These are phyloP conservation scores for Eutrema salsugineum DNA, from an alignment of 441 rosid genomes.

Conservation along the genomic window DNA sequence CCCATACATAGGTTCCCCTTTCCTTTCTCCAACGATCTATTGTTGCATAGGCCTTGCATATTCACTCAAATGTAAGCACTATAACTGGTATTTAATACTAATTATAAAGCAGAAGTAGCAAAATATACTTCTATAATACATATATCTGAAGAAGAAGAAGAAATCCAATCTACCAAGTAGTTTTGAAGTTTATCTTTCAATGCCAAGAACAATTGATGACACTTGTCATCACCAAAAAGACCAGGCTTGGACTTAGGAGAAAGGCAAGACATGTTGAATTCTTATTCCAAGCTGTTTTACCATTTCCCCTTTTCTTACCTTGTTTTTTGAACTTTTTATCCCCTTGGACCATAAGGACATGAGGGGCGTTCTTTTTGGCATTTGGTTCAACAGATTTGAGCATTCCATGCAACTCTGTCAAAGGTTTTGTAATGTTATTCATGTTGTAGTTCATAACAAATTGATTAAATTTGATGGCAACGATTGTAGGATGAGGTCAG, in stretches of 20 bases:
- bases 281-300: neutral
- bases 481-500: neutral
- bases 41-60: too few relatives aligned
- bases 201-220: neutral
- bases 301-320: neutral
- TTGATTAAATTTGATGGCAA: neutral
- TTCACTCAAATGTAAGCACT: too few relatives aligned
- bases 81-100: too few relatives aligned
- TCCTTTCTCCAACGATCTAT: too few relatives aligned
- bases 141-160: too few relatives aligned
- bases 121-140: too few relatives aligned
- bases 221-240: neutral
- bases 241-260: neutral
- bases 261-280: neutral
- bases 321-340: neutral
- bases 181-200: neutral
- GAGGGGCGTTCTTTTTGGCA: neutral
- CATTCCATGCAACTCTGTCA: neutral
- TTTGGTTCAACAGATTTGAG: neutral
- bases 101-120: too few relatives aligned
- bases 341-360: neutral
- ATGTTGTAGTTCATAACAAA: neutral
- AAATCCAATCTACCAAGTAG: neutral
- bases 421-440: neutral
- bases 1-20: too few relatives aligned